Conservation (phyloP, 225 moss, liverwort and hornwort species). For the Pseudisothecium myosuroides region DNA sequence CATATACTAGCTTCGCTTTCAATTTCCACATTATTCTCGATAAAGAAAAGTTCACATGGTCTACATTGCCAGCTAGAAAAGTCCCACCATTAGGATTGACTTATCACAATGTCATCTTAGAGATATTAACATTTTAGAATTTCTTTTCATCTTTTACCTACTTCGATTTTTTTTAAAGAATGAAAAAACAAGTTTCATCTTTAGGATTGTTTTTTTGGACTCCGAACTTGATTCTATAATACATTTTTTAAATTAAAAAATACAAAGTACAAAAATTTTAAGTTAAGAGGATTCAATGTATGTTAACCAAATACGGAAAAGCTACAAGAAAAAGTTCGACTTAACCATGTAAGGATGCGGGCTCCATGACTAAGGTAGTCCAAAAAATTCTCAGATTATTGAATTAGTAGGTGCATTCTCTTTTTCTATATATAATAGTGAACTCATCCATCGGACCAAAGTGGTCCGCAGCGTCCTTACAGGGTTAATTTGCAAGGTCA, state of each 20-base stretch:
- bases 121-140: not conserved
- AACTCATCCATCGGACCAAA: too few relatives aligned
- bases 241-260: not conserved
- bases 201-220: rapidly evolving
- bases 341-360: too few relatives aligned
- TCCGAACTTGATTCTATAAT: rapidly evolving
- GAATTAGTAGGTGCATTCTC: too few relatives aligned
- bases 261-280: not conserved
- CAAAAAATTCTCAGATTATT: too few relatives aligned
- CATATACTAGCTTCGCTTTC: too few relatives aligned
- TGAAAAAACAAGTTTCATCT: not conserved
- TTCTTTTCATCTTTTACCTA: not conserved
- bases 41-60: rapidly evolving
- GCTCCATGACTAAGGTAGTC: too few relatives aligned
- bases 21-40: rapidly evolving
- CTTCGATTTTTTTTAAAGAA: not conserved
- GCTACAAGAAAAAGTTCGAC: too few relatives aligned
- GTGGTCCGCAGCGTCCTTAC: too few relatives aligned
- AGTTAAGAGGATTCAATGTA: not conserved
- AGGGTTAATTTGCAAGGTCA: rapidly evolving
- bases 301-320: not conserved
- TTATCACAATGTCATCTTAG: not conserved
- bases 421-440: too few relatives aligned
- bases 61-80: not conserved
- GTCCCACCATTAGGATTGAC: not conserved